phyloP scores from a whole-genome alignment of 2,329 filamentous ascomycete species.

The Aspergillus persii region DNA sequence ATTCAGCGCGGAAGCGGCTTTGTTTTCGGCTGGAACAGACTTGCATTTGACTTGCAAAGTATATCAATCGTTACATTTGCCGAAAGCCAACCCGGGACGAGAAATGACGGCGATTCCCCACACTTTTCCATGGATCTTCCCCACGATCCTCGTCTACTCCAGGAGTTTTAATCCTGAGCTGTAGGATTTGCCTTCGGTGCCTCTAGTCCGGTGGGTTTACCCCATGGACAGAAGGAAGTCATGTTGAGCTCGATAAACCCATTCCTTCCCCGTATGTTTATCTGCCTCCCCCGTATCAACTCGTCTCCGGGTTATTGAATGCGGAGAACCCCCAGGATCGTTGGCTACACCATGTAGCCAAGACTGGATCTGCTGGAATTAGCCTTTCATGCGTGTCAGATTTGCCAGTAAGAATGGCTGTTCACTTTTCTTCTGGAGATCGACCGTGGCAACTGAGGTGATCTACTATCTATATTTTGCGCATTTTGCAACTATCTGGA shows the following conservation, averaged over 20 bases:
- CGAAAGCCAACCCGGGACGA: neutral
- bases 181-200: neutral
- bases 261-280: neutral
- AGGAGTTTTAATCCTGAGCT: neutral
- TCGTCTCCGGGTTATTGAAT: neutral
- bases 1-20: neutral
- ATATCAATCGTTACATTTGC: neutral
- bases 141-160: neutral
- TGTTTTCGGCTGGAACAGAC: neutral
- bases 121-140: neutral
- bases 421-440: neutral
- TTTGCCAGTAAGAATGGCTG: neutral
- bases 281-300: neutral
- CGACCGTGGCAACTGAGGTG: neutral
- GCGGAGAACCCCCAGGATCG: neutral
- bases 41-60: neutral
- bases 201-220: neutral
- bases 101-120: neutral
- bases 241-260: neutral
- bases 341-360: neutral
- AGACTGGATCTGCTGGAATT: neutral
- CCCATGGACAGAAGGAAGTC: neutral
- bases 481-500: neutral
- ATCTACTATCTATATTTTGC: neutral
- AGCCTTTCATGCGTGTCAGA: neutral